phyloP scores from a whole-genome alignment of 176 grass and related monocot species.

The Hordeum marinum region DNA sequence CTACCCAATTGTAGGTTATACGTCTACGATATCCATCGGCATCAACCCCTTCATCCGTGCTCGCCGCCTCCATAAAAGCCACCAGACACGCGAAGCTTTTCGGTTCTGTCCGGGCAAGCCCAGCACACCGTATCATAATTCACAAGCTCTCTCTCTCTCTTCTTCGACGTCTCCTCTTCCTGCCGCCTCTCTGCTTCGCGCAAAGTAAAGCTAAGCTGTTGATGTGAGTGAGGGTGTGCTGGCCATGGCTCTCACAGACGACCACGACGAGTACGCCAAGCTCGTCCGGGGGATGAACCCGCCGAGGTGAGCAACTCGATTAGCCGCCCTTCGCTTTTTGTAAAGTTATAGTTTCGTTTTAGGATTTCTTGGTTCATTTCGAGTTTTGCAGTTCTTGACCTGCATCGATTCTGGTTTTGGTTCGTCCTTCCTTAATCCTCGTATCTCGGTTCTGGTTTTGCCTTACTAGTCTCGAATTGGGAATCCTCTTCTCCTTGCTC shows the following conservation, averaged over 20 bases:
- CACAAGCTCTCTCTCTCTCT: neutral
- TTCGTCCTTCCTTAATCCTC: neutral
- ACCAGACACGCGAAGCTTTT: neutral
- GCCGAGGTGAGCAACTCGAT: slow-evolving; percentile 41
- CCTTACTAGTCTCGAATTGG: neutral
- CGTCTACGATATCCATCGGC: neutral
- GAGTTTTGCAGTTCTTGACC: neutral
- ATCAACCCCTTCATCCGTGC: neutral
- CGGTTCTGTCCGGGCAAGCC: slow-evolving; percentile 9
- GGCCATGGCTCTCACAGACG: slow-evolving; percentile 33
- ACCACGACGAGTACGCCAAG: slow-evolving; percentile 77
- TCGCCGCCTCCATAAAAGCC: slow-evolving; percentile 18
- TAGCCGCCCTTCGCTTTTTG: neutral
- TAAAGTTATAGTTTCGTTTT: neutral
- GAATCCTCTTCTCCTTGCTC: neutral
- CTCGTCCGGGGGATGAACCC: slow-evolving; percentile 87
- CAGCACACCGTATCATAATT: neutral
- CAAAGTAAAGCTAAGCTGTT: neutral
- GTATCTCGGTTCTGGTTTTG: too few species aligned
- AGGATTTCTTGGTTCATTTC: too few species aligned
- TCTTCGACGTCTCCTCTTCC: neutral
- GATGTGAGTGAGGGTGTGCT: slow-evolving; percentile 5
- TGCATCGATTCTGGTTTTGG: neutral
- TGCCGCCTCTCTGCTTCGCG: neutral
- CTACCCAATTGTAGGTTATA: neutral